phyloP scores from a whole-genome alignment of 208 protist genomes.

The Lotmaria passim region DNA sequence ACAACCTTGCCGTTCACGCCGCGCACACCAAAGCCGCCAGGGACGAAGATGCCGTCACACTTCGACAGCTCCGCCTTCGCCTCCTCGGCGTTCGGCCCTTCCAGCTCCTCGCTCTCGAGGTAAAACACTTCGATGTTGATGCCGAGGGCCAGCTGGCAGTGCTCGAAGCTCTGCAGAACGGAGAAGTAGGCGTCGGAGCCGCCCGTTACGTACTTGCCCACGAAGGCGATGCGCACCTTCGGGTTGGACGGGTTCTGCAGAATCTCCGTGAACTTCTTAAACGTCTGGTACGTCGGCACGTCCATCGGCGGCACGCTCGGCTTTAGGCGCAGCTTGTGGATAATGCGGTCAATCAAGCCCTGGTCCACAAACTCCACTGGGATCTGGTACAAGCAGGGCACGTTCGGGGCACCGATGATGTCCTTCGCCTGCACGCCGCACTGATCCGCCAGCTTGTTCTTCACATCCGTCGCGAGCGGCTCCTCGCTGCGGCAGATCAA shows the following conservation, averaged over 20 bases:
- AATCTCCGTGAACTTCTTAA: slow-evolving; percentile 73
- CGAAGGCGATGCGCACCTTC: slow-evolving; percentile 95
- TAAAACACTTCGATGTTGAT: slow-evolving; percentile 96
- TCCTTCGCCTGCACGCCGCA: slow-evolving; percentile 95
- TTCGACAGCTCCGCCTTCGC: slow-evolving; percentile 67
- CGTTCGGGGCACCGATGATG: slow-evolving; percentile 97
- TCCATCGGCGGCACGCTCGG: slow-evolving; percentile 43
- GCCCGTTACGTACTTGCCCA: slow-evolving; percentile 98
- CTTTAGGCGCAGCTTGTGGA: slow-evolving; percentile 81
- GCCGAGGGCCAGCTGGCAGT: slow-evolving; percentile 91
- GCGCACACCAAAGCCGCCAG: slow-evolving; percentile 98
- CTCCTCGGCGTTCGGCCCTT: slow-evolving; percentile 69
- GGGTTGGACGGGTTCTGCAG: slow-evolving; percentile 79
- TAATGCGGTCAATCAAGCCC: slow-evolving; percentile 74
- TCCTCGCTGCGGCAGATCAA: slow-evolving; percentile 97
- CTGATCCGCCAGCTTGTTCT: slow-evolving; percentile 96
- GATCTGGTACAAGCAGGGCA: slow-evolving; percentile 96
- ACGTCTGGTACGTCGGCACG: slow-evolving; percentile 81
- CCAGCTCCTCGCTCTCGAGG: slow-evolving; percentile 91
- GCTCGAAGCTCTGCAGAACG: slow-evolving; percentile 97
- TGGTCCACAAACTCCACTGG: slow-evolving; percentile 93
- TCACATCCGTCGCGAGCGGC: slow-evolving; percentile 77
- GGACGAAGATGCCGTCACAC: slow-evolving; percentile 97
- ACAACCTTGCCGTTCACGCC: slow-evolving; percentile 97
- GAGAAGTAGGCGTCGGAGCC: slow-evolving; percentile 98